These are phyloP conservation scores for Elymus sibiricus DNA, from an alignment of 176 grass and related monocot genomes.

Conservation along the genomic window DNA sequence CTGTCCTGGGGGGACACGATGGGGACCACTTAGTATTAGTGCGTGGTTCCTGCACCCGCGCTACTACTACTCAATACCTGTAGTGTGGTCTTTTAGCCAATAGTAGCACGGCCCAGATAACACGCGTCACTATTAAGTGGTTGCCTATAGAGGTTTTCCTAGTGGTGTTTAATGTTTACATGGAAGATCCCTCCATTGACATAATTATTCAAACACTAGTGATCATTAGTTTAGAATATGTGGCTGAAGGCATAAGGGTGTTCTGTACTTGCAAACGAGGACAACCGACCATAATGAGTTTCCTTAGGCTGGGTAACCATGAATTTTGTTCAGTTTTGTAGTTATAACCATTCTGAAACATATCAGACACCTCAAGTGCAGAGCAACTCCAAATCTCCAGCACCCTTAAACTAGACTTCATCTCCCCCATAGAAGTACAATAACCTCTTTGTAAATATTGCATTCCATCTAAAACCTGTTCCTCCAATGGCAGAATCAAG, in stretches of 20 bases:
- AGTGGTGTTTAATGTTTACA: no score
- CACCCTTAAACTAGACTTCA: constrained; percentile 13
- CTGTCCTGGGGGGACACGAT: no score
- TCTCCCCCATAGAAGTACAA: not conserved
- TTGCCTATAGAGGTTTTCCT: no score
- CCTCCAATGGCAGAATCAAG: constrained; percentile 10
- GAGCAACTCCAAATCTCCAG: not conserved
- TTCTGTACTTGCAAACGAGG: not conserved
- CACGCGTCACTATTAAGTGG: no score
- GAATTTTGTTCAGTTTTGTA: no score
- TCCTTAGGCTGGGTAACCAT: no score
- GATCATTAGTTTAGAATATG: not conserved
- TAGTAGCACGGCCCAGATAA: no score
- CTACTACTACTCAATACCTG: no score
- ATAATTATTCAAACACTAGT: not conserved
- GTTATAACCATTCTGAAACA: no score
- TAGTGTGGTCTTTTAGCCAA: no score
- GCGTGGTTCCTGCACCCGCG: no score
- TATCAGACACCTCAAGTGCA: not conserved
- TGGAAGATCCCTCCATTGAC: not conserved
- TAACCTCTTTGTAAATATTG: constrained; percentile 15
- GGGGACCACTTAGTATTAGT: no score
- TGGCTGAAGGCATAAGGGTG: constrained; percentile 4
- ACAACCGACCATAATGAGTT: not conserved
- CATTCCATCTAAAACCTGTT: constrained; percentile 23